Percentiles rank a stretch among this genome's conserved stretches.
phyloP scores from a whole-genome alignment of 768 basidiomycete genomes.

The Lactifluus subvellereus region DNA sequence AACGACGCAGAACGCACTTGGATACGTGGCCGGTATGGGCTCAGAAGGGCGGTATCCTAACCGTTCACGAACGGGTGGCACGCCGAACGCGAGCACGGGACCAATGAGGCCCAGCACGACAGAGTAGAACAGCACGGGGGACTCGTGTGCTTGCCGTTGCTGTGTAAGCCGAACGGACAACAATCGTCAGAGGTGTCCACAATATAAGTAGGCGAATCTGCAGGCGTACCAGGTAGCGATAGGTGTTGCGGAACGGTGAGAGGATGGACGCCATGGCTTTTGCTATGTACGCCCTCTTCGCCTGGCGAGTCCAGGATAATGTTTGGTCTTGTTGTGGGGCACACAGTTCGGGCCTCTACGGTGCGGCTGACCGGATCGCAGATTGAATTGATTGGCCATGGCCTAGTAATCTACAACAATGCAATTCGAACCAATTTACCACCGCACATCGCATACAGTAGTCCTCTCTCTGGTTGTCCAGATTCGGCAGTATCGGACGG shows the following conservation, averaged over 20 bases:
- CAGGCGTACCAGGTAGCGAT: constrained; percentile 36
- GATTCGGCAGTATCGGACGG: too few species aligned
- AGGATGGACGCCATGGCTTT: constrained; percentile 40
- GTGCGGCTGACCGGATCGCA: neutral
- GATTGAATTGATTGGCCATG: too few species aligned
- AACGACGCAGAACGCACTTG: constrained; percentile 44
- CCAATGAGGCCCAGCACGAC: constrained; percentile 68
- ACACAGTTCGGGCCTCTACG: too few species aligned
- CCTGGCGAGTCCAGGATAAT: neutral
- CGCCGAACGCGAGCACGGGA: constrained; percentile 61
- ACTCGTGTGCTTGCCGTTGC: constrained; percentile 91
- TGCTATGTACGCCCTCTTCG: neutral
- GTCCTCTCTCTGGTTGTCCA: too few species aligned
- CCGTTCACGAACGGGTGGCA: constrained; percentile 76
- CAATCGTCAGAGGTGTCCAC: neutral
- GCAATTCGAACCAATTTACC: too few species aligned
- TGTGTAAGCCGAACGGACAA: constrained; percentile 30
- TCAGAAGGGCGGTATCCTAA: constrained; percentile 69
- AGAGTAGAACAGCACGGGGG: constrained; percentile 87
- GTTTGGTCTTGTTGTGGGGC: constrained; percentile 1
- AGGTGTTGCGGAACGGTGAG: constrained; percentile 45
- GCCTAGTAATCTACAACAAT: too few species aligned
- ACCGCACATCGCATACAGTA: too few species aligned
- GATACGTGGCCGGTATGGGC: constrained; percentile 69
- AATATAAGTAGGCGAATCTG: neutral